Percentiles rank a stretch among this genome's conserved stretches.
Evolutionary conservation across 371 early-diverging fungal species (phyloP).

Genomic region (Circinella minor): DNA sequence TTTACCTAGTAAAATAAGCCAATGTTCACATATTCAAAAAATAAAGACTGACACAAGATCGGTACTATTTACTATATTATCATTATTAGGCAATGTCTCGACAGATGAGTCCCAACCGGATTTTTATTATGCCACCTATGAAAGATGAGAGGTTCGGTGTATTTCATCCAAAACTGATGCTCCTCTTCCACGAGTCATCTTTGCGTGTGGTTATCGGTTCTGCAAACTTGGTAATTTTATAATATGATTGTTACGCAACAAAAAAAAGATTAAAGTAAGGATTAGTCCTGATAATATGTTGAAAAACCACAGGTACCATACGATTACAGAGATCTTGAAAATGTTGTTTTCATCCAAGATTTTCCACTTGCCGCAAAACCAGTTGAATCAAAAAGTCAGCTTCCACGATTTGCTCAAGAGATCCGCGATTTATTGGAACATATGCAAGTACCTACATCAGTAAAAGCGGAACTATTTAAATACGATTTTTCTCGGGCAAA

Average conservation of each 20-base stretch:
- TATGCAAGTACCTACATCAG: constrained; percentile 44
- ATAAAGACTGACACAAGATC: neutral
- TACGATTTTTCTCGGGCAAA: constrained; percentile 49
- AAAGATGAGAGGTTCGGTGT: constrained; percentile 40
- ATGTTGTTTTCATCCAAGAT: constrained; percentile 56
- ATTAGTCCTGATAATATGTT: no score
- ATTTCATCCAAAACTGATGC: constrained; percentile 53
- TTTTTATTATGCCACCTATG: constrained; percentile 43
- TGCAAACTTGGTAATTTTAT: constrained; percentile 42
- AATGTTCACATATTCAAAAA: no score
- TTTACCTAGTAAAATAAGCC: neutral
- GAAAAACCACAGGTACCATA: constrained; percentile 41
- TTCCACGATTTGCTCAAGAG: constrained; percentile 43
- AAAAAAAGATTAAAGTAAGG: no score
- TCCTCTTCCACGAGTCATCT: constrained; percentile 37
- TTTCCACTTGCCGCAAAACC: constrained; percentile 31
- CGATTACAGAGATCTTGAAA: constrained; percentile 51
- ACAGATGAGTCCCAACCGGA: constrained; percentile 29
- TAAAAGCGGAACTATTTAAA: constrained; percentile 35
- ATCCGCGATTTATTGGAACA: constrained; percentile 33
- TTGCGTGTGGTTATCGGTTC: constrained; percentile 54
- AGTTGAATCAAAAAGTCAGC: neutral
- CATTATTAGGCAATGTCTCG: constrained; percentile 28
- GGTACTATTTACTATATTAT: neutral
- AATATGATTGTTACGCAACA: no score